Evolutionary conservation across 75 land plant genomes (phyloP), one percentile per base, ranked within the genome.

Genomic region (Gnetum montanum): DNA sequence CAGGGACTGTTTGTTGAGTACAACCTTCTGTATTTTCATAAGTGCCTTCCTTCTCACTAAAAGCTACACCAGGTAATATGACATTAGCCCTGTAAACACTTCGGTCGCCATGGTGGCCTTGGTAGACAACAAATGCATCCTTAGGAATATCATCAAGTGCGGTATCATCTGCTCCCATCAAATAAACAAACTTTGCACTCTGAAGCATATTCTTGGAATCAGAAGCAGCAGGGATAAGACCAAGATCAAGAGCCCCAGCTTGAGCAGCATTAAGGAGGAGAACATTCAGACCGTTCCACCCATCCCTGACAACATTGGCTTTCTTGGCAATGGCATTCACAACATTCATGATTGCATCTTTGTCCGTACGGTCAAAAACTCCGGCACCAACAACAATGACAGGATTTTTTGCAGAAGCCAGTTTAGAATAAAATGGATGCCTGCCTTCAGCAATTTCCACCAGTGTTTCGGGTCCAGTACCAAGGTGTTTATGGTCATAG

Each of bases 81-180:
- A 89, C 72, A 70, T 94, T 89, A 31, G 98, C 98, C 13, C 98
- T 79, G 49, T 89, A 89, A 8, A 83, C 96, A 57, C 91, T 59
- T 8, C 66, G 74, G 54, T 94, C 98, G 13, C 98, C 98, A 76
- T 94, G 98, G 57, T 94, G 98, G 0, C 98, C 98, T 61, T 94
- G 98, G 58, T 94, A 94, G 16, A 94, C 87, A n/a, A 94, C 98
- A 70, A 94, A 94, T n/a, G 90, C 79, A 71, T 89, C 96, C 11
- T 59, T 52, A 0, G 98, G 90, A 59, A 94, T 59, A 25, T 78
- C 79, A 7, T 85, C 82, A 70, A 83, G 61, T 62, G 73, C 57
- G 15, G 73, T 55, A 36, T 94, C 98, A 80, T 94, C 98, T 15
- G 98, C 96, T 37, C 96, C 98, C 72, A 94, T 63, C 41, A 94